Conservation (phyloP, 106 monocot genomes). For the Acorus calamus region DNA sequence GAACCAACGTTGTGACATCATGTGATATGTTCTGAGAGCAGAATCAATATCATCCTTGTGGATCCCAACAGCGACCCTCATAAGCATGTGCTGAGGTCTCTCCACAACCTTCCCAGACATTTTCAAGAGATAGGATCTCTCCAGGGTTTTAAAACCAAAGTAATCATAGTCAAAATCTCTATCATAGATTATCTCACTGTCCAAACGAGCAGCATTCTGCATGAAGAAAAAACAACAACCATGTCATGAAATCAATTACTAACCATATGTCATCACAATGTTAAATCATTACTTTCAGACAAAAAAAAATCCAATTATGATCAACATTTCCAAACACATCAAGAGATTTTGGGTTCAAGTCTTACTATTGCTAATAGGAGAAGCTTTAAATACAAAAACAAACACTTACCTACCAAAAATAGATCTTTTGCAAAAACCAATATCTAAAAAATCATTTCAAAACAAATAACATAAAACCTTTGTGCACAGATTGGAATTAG, state of each 20-base stretch:
- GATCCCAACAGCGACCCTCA: slow-evolving; percentile 94
- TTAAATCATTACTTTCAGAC: no score
- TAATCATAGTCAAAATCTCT: slow-evolving; percentile 96
- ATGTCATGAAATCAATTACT: neutral
- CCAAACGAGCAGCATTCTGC: slow-evolving; percentile 83
- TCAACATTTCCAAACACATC: no score
- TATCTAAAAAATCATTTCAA: no score
- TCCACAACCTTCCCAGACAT: slow-evolving; percentile 68
- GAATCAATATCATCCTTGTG: slow-evolving; percentile 89
- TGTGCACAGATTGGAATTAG: no score
- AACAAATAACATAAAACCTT: no score
- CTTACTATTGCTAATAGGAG: no score
- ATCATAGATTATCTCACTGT: slow-evolving; percentile 94
- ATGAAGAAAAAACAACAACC: neutral
- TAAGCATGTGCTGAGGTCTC: slow-evolving; percentile 97
- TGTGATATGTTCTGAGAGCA: slow-evolving; percentile 69
- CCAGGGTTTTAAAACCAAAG: slow-evolving; percentile 96
- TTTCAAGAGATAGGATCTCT: slow-evolving; percentile 94
- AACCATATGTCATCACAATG: no score
- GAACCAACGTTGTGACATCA: slow-evolving; percentile 99
- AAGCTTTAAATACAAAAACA: no score
- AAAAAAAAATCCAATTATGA: no score
- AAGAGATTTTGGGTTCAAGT: no score
- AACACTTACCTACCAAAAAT: no score
- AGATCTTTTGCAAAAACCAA: no score